Evolutionary conservation across 2,329 filamentous ascomycete genomes (phyloP).

Genomic region (Colletotrichum sp.): DNA sequence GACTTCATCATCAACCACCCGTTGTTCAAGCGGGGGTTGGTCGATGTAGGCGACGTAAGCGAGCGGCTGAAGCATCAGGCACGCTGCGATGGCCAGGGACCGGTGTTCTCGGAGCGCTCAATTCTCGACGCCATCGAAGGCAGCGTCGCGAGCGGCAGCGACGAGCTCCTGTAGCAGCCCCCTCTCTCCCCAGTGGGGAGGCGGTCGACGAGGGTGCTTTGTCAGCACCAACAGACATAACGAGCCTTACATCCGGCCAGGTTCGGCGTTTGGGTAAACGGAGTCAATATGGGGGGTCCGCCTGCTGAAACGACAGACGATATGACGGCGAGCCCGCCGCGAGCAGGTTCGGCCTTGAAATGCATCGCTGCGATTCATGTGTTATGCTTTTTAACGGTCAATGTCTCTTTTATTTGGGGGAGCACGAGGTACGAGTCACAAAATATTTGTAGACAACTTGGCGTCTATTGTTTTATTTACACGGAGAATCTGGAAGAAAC

Average conservation of each 20-base stretch:
- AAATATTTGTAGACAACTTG: conserved; percentile 6
- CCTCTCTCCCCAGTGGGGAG: not conserved
- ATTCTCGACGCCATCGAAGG: conserved; percentile 78
- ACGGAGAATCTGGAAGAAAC: not conserved
- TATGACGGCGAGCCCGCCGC: not conserved
- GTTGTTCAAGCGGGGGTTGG: conserved; percentile 75
- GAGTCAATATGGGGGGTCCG: conserved; percentile 5
- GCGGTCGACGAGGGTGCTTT: not conserved
- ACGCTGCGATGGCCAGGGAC: conserved; percentile 85
- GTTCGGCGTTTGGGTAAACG: conserved; percentile 21
- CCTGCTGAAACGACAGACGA: conserved; percentile 9
- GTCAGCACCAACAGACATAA: conserved; percentile 4
- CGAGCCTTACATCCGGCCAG: conserved; percentile 3
- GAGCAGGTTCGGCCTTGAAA: not conserved
- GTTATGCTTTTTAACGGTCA: not conserved
- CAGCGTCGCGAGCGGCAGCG: conserved; percentile 77
- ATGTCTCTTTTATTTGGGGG: not conserved
- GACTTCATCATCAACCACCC: conserved; percentile 85
- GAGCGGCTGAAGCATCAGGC: conserved; percentile 77
- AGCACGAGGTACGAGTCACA: conserved; percentile 1
- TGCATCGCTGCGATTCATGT: conserved; percentile 3
- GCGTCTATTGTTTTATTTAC: conserved; percentile 6
- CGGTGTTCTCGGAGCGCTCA: conserved; percentile 81
- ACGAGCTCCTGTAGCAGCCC: conserved; percentile 66
- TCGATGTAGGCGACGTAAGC: conserved; percentile 83